Base-by-base conservation (phyloP, 306 rosid species). In the Trifolium pratense region DNA sequence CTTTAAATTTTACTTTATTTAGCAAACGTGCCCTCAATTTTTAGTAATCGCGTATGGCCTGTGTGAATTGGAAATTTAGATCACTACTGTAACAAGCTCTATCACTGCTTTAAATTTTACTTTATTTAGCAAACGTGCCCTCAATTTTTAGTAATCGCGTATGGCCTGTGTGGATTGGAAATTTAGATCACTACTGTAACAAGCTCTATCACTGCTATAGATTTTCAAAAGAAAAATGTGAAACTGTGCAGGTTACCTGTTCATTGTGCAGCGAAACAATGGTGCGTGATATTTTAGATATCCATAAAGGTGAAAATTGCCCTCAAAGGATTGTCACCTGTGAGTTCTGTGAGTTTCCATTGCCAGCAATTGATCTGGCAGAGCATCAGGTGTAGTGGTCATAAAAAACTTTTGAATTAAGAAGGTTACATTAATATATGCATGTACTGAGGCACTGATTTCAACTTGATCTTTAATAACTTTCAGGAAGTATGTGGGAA, bases 311-410 rank as follows among this genome's bases (percentile, higher is more conserved):
- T 43, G 93, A 93, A 84, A 86, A 78, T 64, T 93, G 97, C 88
- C 96, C 93, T 20, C 92, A 82, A 75, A 87, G 96, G 83, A 85
- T 93, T 68, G 93, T 79, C 42, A 89, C 90, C 5, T 93, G 98
- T 25, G 93, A 93, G 71, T 93, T 89, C 84, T 93, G 98, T 66
- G 98, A 93, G 85, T 93, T 93, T 70, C 98, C 98, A 31, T 81
- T 87, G 85, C 96, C 96, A 14, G 97, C 90, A 79, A 42, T 87
- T 81, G 96, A 93, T 84, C 85, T 93, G 75, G 89, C 89, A 1
- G 97, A 93, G 71, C 98, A 93, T 87, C 98, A 90, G 97, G 97
- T 90, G 96, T 85, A 82, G 39, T 57, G 21, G 26, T 21, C 58
- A 9, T 52, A n/a, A 36, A 37, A 56, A 26, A 53, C 69, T 70